Evolutionary conservation across 192 early-diverging fungal genomes (phyloP).

Genomic region (Coemansia interrupta): DNA sequence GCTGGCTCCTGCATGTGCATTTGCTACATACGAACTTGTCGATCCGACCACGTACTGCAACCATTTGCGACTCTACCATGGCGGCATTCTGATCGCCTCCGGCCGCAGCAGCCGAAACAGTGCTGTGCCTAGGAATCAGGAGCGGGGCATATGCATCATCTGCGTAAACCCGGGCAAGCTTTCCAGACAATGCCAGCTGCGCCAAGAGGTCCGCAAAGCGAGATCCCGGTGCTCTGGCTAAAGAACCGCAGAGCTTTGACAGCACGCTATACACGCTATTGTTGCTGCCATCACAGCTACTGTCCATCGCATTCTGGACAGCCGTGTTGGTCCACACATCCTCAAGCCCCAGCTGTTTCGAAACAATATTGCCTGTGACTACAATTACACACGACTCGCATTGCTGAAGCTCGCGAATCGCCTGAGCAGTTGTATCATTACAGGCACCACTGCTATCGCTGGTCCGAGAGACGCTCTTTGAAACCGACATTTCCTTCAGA

Average conservation of each 20-base stretch:
- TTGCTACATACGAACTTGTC: constrained; percentile 23
- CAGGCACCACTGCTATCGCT: neutral
- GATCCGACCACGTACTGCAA: constrained; percentile 24
- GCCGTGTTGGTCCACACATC: constrained; percentile 11
- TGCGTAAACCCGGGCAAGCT: constrained; percentile 26
- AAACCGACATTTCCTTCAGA: no score
- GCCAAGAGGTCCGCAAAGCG: constrained; percentile 12
- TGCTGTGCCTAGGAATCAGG: constrained; percentile 4
- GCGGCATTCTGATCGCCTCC: constrained; percentile 4
- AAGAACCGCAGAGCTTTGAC: constrained; percentile 25
- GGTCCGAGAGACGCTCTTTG: neutral
- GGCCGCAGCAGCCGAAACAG: constrained; percentile 1
- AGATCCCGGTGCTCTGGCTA: constrained; percentile 12
- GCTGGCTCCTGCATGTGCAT: constrained; percentile 27
- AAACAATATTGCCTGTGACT: constrained; percentile 11
- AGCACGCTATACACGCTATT: constrained; percentile 8
- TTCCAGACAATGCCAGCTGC: constrained; percentile 4
- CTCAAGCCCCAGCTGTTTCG: constrained; percentile 8
- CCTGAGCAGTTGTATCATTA: neutral
- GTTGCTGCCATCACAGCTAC: neutral
- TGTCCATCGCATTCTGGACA: neutral
- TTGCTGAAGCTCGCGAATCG: neutral
- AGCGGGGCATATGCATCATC: constrained; percentile 22
- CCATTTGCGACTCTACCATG: constrained; percentile 19
- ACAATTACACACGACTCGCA: constrained; percentile 34